Evolutionary conservation across 2,329 filamentous ascomycete species (phyloP).

Genomic region (Penicillium sclerotigenum): DNA sequence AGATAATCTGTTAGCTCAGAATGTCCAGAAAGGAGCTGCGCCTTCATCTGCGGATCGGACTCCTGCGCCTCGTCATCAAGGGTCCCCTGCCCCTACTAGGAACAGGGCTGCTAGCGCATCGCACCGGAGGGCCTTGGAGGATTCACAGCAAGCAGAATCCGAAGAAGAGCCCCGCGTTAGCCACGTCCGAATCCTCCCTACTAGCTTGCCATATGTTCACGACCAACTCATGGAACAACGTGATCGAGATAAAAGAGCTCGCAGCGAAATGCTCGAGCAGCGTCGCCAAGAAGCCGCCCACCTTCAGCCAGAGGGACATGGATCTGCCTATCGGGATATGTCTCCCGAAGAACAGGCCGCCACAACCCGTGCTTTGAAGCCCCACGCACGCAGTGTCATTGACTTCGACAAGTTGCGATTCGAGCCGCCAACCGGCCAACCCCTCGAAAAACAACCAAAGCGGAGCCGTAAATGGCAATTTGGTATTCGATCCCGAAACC

Average conservation of each 20-base stretch:
- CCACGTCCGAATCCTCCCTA: constrained; percentile 88
- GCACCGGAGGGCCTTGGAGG: constrained; percentile 25
- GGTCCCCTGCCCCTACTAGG: constrained; percentile 17
- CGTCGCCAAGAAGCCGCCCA: constrained; percentile 31
- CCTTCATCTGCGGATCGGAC: constrained; percentile 31
- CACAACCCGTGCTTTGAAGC: constrained; percentile 75
- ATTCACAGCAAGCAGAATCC: constrained; percentile 23
- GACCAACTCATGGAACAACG: constrained; percentile 76
- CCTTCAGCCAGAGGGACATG: constrained; percentile 22
- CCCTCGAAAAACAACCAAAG: constrained; percentile 51
- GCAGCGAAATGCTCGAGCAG: constrained; percentile 46
- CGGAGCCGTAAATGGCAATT: constrained; percentile 90
- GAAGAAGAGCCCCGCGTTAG: constrained; percentile 60
- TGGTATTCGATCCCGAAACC: constrained; percentile 89
- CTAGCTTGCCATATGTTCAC: constrained; percentile 86
- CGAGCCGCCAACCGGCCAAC: constrained; percentile 54
- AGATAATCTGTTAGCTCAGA: constrained; percentile 31
- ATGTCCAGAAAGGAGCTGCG: constrained; percentile 22
- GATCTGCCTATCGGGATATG: constrained; percentile 25
- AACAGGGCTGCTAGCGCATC: constrained; percentile 28
- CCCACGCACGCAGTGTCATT: constrained; percentile 71
- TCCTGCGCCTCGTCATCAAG: constrained; percentile 21
- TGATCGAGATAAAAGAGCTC: constrained; percentile 31
- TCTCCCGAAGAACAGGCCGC: constrained; percentile 73
- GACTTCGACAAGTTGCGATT: constrained; percentile 62